A percentile compares a stretch with the other conserved stretches of the same genome.
These are phyloP conservation scores for Sechiopsis laciniata DNA, from an alignment of 306 rosid species.

Conservation along the genomic window DNA sequence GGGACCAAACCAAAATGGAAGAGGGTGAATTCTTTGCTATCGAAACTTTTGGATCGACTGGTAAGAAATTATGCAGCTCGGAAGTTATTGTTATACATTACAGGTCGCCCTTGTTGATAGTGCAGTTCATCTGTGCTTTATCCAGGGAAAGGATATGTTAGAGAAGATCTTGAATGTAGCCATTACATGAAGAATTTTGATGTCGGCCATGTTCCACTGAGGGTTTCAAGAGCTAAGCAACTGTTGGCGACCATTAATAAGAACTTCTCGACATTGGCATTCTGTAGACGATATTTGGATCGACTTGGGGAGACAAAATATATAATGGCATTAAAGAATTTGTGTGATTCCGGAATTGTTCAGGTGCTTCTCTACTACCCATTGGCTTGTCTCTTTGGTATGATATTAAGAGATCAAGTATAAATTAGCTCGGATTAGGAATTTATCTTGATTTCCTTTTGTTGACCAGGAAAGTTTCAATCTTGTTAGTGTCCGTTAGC, in stretches of 20 bases:
- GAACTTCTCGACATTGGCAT: slow-evolving; percentile 92
- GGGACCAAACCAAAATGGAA: slow-evolving; percentile 98
- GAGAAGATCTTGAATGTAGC: slow-evolving; percentile 98
- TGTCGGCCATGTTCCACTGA: slow-evolving; percentile 79
- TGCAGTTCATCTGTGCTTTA: slow-evolving; percentile 25
- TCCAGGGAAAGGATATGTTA: slow-evolving; percentile 86
- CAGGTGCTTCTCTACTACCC: slow-evolving; percentile 48
- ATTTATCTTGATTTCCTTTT: slow-evolving; percentile 25
- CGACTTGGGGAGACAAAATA: slow-evolving; percentile 94
- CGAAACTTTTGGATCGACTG: slow-evolving; percentile 93
- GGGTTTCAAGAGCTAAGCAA: slow-evolving; percentile 92
- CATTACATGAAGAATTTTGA: slow-evolving; percentile 96
- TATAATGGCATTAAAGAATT: slow-evolving; percentile 83
- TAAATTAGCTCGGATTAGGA: slow-evolving; percentile 85
- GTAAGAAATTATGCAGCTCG: slow-evolving; percentile 34
- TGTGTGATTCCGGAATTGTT: slow-evolving; percentile 77
- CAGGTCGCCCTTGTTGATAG: neutral
- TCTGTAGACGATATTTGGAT: slow-evolving; percentile 84
- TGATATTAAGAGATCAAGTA: slow-evolving; percentile 56
- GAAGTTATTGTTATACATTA: neutral
- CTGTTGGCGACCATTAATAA: slow-evolving; percentile 74
- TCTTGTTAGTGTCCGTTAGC: no score
- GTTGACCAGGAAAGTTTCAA: no score
- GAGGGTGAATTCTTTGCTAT: slow-evolving; percentile 98
- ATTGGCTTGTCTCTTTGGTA: slow-evolving; percentile 27